Percentiles rank a stretch among this genome's conserved stretches.
These are phyloP conservation scores for Protostelium mycophagum DNA, from an alignment of 78 protist genomes.

Conservation along the genomic window DNA sequence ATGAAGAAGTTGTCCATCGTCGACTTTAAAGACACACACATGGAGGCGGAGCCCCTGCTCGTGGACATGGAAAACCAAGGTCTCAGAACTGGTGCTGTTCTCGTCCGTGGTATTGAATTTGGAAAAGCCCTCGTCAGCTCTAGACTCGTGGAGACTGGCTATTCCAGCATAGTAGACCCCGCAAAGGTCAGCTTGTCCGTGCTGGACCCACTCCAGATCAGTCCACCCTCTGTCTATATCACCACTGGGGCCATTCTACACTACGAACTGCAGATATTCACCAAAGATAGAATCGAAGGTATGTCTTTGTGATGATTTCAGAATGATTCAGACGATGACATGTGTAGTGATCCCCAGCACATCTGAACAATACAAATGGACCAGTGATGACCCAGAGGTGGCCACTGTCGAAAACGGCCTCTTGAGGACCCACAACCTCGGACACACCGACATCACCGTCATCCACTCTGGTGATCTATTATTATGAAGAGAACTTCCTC, in stretches of 20 bases:
- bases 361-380: slow-evolving; percentile 49
- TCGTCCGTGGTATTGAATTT: slow-evolving; percentile 57
- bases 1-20: slow-evolving; percentile 44
- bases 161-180: slow-evolving; percentile 11
- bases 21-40: slow-evolving; percentile 35
- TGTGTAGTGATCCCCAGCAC: slow-evolving; percentile 13
- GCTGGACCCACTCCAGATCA: slow-evolving; percentile 55
- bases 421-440: slow-evolving; percentile 29
- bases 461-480: slow-evolving; percentile 9
- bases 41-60: slow-evolving; percentile 14
- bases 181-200: slow-evolving; percentile 28
- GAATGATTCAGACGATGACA: not conserved
- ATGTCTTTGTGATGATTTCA: slow-evolving; percentile 4
- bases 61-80: slow-evolving; percentile 38
- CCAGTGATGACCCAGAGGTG: slow-evolving; percentile 33
- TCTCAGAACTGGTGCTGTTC: slow-evolving; percentile 30
- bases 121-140: slow-evolving; percentile 42
- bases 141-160: slow-evolving; percentile 17
- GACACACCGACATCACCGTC: slow-evolving; percentile 45
- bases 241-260: slow-evolving; percentile 51
- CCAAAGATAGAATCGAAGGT: slow-evolving; percentile 37
- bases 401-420: slow-evolving; percentile 34
- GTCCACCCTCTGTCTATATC: slow-evolving; percentile 40
- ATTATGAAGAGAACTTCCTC: too few relatives aligned
- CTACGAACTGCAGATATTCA: slow-evolving; percentile 38